Evolutionary conservation across 169 alveolate species (phyloP), one percentile per base, ranked within the genome.

Genomic region (Plasmodium gallinaceum): DNA sequence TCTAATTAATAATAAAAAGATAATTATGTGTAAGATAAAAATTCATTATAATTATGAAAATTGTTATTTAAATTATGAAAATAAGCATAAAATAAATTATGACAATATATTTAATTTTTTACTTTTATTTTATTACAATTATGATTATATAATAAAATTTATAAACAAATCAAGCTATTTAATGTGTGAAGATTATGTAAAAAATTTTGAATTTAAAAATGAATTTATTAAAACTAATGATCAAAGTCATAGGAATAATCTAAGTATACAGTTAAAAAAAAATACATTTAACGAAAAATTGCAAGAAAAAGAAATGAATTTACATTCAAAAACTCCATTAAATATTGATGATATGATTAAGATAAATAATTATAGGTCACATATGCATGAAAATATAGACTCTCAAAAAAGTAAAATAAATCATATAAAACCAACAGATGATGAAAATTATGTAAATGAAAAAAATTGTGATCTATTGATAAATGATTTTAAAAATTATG

Each of bases 141-240:
- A 80, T 68, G 90, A 80, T 57, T 57, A 80, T 54, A 65, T 80
- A 45, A 80, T 80, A 42, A 66, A 80, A 10, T 80, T 80, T 80
- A 80, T 80, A 42, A 69, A 80, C 71, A 80, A 80, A 32, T 80
- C 90, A 12, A 66, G 90, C 16, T 80, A 66, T 61, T 54, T 80
- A 37, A 80, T 80, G 90, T 80, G 90, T 26, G 90, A 80, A 54
- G 90, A 80, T 68, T 80, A 80, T 80, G 78, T 69, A 6, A 69
- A 66, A 32, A 48, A 57, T 24, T 22, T 69, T 5, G 54, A 26
- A 43, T 80, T 80, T 72, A 62, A 57, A 43, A 80, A 58, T 60
- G 71, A 58, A 0, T 52, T 46, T 24, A 22, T 62, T 37, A 65
- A 45, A 14, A 71, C 22, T 54, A 16, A 32, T 32, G 39, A 32